phyloP scores from a whole-genome alignment of 169 alveolate genomes.

The Eimeria sp. region DNA sequence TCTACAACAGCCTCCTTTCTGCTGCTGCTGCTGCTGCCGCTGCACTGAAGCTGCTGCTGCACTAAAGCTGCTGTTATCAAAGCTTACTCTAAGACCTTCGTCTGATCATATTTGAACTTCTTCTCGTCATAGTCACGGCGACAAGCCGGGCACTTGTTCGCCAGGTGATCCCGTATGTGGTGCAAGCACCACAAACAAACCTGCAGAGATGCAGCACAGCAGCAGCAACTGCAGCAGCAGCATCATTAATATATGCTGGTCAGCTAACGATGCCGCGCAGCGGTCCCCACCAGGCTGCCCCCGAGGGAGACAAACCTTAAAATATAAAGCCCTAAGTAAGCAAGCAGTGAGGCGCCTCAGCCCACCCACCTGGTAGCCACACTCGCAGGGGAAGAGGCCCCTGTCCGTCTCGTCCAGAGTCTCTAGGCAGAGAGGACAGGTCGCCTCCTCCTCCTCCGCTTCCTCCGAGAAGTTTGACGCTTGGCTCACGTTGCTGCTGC shows the following conservation, averaged over 20 bases:
- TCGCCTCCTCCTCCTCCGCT: conserved; percentile 65
- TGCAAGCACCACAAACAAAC: conserved; percentile 96
- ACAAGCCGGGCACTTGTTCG: conserved; percentile 96
- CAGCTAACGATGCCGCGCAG: not conserved
- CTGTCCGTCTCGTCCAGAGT: conserved; percentile 95
- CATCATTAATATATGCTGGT: not conserved
- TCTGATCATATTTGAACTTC: conserved; percentile 81
- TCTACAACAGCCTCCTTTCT: not conserved
- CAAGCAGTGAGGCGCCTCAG: not conserved
- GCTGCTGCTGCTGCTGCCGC: not conserved
- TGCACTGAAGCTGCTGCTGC: not conserved
- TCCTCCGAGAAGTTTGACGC: conserved; percentile 56
- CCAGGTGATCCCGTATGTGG: conserved; percentile 93
- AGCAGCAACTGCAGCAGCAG: not conserved
- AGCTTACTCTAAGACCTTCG: conserved; percentile 82
- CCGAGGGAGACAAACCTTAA: not conserved
- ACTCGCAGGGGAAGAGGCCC: conserved; percentile 94
- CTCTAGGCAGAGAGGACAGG: conserved; percentile 95
- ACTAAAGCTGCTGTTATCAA: not conserved
- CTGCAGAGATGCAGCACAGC: conserved; percentile 74
- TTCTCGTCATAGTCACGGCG: conserved; percentile 93
- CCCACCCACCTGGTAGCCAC: conserved; percentile 92
- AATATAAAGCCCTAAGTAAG: not conserved
- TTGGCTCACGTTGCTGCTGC: conserved; percentile 50
- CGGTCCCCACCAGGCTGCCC: not conserved